Evolutionary conservation across 1,139 yeast genomes (phyloP).

Genomic region (Diutina mesorugosa): DNA sequence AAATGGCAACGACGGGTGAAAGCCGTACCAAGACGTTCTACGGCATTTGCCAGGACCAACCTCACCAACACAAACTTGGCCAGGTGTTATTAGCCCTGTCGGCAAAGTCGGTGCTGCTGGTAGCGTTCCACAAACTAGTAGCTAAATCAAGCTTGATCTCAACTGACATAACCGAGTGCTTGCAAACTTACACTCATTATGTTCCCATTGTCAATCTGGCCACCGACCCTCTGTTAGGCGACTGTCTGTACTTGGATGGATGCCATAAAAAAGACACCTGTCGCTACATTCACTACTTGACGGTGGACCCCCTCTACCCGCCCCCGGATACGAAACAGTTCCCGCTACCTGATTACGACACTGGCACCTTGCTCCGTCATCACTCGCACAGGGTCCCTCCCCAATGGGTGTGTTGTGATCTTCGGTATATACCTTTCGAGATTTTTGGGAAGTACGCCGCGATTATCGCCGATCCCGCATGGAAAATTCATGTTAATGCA

Average conservation of each 20-base stretch:
- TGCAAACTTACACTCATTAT: conserved; percentile 40
- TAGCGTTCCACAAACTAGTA: conserved; percentile 6
- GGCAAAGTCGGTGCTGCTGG: conserved; percentile 6
- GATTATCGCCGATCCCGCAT: conserved; percentile 75
- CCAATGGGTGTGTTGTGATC: conserved; percentile 84
- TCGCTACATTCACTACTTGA: conserved; percentile 70
- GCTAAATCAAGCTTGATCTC: conserved; percentile 11
- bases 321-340: conserved; percentile 6
- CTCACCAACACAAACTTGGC: conserved; percentile 29
- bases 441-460: conserved; percentile 77
- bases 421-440: conserved; percentile 54
- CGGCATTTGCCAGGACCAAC: conserved; percentile 36
- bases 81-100: conserved; percentile 6
- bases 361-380: background rate
- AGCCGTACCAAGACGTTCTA: conserved; percentile 30
- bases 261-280: conserved; percentile 79
- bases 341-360: background rate
- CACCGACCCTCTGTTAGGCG: conserved; percentile 67
- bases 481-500: conserved; percentile 77
- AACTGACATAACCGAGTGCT: conserved; percentile 24
- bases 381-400: conserved; percentile 30
- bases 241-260: conserved; percentile 87
- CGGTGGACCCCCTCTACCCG: conserved; percentile 31
- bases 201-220: conserved; percentile 42
- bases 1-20: conserved; percentile 13